Conservation (phyloP, 208 protist species). For the Lotmaria passim region DNA sequence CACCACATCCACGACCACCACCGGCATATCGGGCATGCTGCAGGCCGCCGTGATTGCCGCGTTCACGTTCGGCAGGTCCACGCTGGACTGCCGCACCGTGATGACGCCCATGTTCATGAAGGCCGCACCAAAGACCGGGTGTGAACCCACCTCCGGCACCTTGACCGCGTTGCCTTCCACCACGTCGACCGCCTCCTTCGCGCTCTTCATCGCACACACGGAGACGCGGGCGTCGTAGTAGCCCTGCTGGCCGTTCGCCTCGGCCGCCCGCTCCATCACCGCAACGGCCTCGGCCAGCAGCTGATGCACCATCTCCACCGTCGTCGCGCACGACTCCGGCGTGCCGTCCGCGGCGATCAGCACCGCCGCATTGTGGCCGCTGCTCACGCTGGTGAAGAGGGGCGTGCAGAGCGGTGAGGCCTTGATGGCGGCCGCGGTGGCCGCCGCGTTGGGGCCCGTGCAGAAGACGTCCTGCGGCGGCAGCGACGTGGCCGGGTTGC, state of each 20-base stretch:
- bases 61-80: slow-evolving; percentile 31
- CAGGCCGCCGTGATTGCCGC: slow-evolving; percentile 29
- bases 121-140: slow-evolving; percentile 59
- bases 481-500: background rate
- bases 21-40: slow-evolving; percentile 30
- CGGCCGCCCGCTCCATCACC: slow-evolving; percentile 32
- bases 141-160: slow-evolving; percentile 45
- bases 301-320: slow-evolving; percentile 26
- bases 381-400: slow-evolving; percentile 37
- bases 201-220: slow-evolving; percentile 35
- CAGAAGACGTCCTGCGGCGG: slow-evolving; percentile 23
- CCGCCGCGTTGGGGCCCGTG: slow-evolving; percentile 15
- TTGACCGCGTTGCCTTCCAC: slow-evolving; percentile 23
- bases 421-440: slow-evolving; percentile 14
- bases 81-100: slow-evolving; percentile 18
- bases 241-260: slow-evolving; percentile 29
- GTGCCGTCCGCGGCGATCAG: slow-evolving; percentile 37
- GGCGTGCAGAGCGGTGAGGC: slow-evolving; percentile 5
- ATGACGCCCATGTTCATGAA: slow-evolving; percentile 54
- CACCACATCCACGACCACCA: slow-evolving; percentile 51
- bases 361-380: slow-evolving; percentile 57
- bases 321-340: slow-evolving; percentile 21
- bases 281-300: slow-evolving; percentile 38
- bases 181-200: slow-evolving; percentile 40
- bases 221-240: slow-evolving; percentile 55